Evolutionary conservation across 805 yeast species (phyloP).

Genomic region (Starmera pachycereana): DNA sequence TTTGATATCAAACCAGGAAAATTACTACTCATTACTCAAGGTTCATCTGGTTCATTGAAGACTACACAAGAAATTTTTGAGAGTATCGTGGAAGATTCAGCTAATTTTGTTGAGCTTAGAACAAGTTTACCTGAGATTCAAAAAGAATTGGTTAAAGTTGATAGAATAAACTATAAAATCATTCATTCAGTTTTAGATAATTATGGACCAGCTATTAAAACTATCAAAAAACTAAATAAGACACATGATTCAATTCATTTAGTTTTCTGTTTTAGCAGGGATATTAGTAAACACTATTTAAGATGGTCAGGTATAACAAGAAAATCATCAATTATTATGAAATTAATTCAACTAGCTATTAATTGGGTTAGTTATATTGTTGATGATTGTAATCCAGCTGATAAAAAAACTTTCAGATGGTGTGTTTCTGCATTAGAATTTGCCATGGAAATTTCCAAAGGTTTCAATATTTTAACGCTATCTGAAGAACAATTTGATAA

Average conservation of each 20-base stretch:
- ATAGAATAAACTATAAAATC: slow-evolving; percentile 58
- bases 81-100: slow-evolving; percentile 44
- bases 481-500: slow-evolving; percentile 65
- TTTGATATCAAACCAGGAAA: slow-evolving; percentile 59
- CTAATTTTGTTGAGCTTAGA: slow-evolving; percentile 48
- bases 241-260: slow-evolving; percentile 72
- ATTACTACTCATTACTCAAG: slow-evolving; percentile 56
- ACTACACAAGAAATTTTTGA: slow-evolving; percentile 47
- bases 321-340: slow-evolving; percentile 58
- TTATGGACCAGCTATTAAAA: slow-evolving; percentile 38
- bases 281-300: slow-evolving; percentile 66
- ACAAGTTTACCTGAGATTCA: slow-evolving; percentile 69
- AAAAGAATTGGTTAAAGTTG: slow-evolving; percentile 54
- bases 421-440: slow-evolving; percentile 92
- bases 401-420: slow-evolving; percentile 87
- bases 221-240: slow-evolving; percentile 47
- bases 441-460: slow-evolving; percentile 89
- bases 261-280: slow-evolving; percentile 68
- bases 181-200: slow-evolving; percentile 56
- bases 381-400: slow-evolving; percentile 92
- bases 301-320: slow-evolving; percentile 52
- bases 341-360: slow-evolving; percentile 64
- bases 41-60: slow-evolving; percentile 50
- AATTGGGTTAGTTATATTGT: slow-evolving; percentile 91
- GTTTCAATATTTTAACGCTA: slow-evolving; percentile 76